Evolutionary conservation across 345 rosid species (phyloP), one percentile per base, ranked within the genome.

Genomic region (Lepidium africanum): DNA sequence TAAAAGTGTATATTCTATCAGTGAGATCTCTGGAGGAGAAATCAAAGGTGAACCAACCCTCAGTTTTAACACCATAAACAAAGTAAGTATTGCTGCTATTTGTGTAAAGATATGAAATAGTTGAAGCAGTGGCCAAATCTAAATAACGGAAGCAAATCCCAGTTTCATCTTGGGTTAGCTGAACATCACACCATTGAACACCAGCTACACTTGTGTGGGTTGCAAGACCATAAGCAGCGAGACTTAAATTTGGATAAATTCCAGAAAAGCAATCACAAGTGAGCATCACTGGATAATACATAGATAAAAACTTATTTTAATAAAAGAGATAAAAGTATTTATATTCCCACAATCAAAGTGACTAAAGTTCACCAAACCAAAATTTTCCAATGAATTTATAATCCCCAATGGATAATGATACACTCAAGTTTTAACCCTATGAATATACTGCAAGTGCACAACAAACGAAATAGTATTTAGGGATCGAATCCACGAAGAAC

Each of bases 221-320:
- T 12, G 89, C 84, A 16, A 83, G 42, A 25, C 0, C 10, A 69
- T 84, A 92, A 60, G 94, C 90, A 12, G 0, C 14, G 0, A 0
- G 0, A 78, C 94, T 89, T 16, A 90, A 89, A 78, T 85, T 86
- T 0, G 96, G 84, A 49, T 86, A 74, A 40, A 92, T 6, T 63
- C 98, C 98, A 0, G 96, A 89, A 76, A 89, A 89, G 21, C 98
- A 96, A 49, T 95, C 98, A 9, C 81, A 84, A 12, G 98, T 95
- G 92, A 21, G 63, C 41, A 9, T 74, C 50, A 48, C 96, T 96
- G 89, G 82, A 25, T 30, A 39, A 1, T 81, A 73, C 71, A 16
- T 7, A 11, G 7, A 7, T 15, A 19, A 27, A 43, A 63, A 47
- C n/a, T 35, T 32, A 16, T 46, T 42, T 5, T 15, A 3, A 27